Evolutionary conservation across 2,329 filamentous ascomycete species (phyloP), one percentile per base, ranked within the genome.

Genomic region (Didymella pomorum): DNA sequence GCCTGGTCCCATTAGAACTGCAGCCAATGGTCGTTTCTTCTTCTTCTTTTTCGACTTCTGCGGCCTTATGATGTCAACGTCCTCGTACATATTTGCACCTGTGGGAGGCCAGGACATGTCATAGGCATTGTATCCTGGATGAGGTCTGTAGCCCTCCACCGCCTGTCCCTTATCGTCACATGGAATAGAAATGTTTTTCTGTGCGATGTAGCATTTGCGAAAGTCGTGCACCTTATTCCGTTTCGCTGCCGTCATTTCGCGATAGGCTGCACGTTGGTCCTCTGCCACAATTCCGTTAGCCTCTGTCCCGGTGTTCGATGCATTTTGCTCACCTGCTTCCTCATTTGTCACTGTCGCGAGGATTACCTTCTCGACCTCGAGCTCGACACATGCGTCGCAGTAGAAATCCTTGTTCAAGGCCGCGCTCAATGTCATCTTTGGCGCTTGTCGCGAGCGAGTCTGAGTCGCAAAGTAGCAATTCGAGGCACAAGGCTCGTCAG

Each of bases 61-160:
- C 23, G 23, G 23, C 7, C 23, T 25, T 25, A 25, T 25, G 23
- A 25, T 25, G 1, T 61, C 56, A 12, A 66, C 42, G 9, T 62
- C 61, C 28, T 65, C 60, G 29, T 63, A 65, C 58, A 66, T 62
- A 16, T 62, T 63, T 16, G 41, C 41, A 1, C 65, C 62, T 1
- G 52, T 58, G 14, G 55, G 60, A 4, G 65, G 64, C 21, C 54
- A 8, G 1, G 23, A 25, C 23, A 25, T 25, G 23, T 25, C 23
- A 7, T 25, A 25, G 23, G 7, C 7, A 25, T 25, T 25, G 3
- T 25, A 7, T 25, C 4, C 4, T 4, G 23, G 23, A 25, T 25
- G 23, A 7, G 23, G 23, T 25, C 23, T 25, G 23, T 53, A 53
- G 3, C 7, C 31, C 1, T 18, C 10, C 4, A 41, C 7, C 0